Base-by-base conservation (phyloP, 768 basidiomycete species). In the Podaxis rugospora region DNA sequence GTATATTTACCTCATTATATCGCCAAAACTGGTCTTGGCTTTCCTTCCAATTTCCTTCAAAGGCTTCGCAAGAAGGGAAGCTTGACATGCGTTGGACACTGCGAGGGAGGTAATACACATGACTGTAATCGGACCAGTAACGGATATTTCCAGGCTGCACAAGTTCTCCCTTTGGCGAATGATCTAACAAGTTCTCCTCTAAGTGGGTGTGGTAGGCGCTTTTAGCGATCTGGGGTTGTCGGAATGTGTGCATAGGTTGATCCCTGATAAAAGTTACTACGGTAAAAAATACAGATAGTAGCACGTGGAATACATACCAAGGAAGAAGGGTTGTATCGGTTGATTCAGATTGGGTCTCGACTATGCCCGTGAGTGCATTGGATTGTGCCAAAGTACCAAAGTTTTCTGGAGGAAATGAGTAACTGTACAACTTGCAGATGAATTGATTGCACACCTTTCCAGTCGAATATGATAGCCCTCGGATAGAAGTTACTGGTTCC, bases 71-170 rank as follows among this genome's bases (percentile, higher is more conserved):
- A 25, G 83, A 82, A 5, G 80, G 70, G 39, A 73, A 68, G 64
- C 89, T 85, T 6, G 88, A 85, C 23, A 92, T 63, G 54, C 76
- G 77, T 66, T 91, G 88, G 10, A 90, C 68, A 14, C 85, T 83
- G 65, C 84, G 81, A 9, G 88, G 88, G 62, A 83, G 75, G 67
- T 86, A 88, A 69, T 81, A 83, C 23, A 87, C 78, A 49, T 83
- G 82, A 65, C 75, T 85, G 68, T 83, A 88, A 71, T 90, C 87
- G 13, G 88, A 87, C 87, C 87, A 90, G 68, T 80, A 88, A 55
- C 80, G 78, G 58, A 87, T 68, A 32, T 76, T 68, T 7, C 74
- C 64, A 66, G 58, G 66, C 66, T 51, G 65, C 65, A 51, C 52
- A 44, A 27, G 23, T 28, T 25, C 50, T 23, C 16, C 47, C 25